Conservation (phyloP, 805 yeast species). For the Candida adriatica region DNA sequence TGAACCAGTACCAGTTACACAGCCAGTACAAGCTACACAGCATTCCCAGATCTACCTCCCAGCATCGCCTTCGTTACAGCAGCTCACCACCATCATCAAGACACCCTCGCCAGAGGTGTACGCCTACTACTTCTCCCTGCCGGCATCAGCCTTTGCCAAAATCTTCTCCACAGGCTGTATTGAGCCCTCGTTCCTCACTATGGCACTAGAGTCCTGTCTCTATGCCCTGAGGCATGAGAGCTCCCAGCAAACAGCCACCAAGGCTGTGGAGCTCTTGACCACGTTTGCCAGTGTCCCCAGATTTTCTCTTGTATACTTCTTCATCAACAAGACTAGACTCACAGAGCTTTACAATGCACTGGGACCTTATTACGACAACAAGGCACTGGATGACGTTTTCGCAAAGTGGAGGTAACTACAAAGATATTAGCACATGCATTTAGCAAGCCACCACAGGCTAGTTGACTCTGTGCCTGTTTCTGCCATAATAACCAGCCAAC, state of each 20-base stretch:
- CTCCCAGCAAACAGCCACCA: not conserved
- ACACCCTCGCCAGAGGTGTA: slow-evolving; percentile 27
- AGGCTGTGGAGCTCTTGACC: slow-evolving; percentile 6
- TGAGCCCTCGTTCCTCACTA: slow-evolving; percentile 41
- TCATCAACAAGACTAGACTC: slow-evolving; percentile 12
- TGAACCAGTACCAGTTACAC: slow-evolving; percentile 21
- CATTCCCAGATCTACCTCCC: slow-evolving; percentile 24
- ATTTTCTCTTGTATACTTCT: slow-evolving; percentile 15
- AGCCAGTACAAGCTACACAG: not conserved
- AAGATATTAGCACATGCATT: no score
- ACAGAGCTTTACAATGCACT: slow-evolving; percentile 1
- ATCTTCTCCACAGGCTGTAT: slow-evolving; percentile 39
- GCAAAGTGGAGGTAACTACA: slow-evolving; percentile 2
- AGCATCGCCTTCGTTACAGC: slow-evolving; percentile 39
- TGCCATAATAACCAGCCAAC: slow-evolving; percentile 13
- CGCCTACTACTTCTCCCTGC: slow-evolving; percentile 29
- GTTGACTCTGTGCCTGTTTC: slow-evolving; percentile 3
- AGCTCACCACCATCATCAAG: slow-evolving; percentile 38
- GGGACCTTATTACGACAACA: not conserved
- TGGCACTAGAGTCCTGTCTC: slow-evolving; percentile 36
- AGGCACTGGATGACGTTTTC: not conserved
- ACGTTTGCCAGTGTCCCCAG: slow-evolving; percentile 16
- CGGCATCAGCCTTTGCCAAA: slow-evolving; percentile 20
- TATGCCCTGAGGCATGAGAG: not conserved
- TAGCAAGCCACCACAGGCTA: not conserved